phyloP scores from a whole-genome alignment of 1,139 yeast species.

The Pneumocystis wakefieldiae region DNA sequence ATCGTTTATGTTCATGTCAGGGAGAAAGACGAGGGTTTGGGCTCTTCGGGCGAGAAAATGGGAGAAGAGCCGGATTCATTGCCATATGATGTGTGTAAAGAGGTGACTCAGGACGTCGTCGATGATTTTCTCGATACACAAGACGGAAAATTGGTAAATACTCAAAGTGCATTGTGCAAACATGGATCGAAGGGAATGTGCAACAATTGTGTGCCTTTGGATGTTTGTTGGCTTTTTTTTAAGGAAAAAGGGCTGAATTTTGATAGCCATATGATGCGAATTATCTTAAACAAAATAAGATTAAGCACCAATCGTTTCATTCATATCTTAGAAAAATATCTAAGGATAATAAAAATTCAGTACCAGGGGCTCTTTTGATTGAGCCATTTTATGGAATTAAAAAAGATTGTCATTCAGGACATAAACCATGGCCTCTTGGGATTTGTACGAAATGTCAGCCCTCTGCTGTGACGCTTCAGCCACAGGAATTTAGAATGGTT shows the following conservation, averaged over 20 bases:
- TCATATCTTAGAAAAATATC: conserved; percentile 55
- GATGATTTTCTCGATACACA: conserved; percentile 55
- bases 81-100: conserved; percentile 12
- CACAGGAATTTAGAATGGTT: conserved; percentile 85
- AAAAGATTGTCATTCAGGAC: conserved; percentile 59
- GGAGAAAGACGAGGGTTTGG: background rate
- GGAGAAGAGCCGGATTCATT: background rate
- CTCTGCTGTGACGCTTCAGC: conserved; percentile 80
- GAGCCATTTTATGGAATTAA: conserved; percentile 56
- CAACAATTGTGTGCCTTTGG: conserved; percentile 88
- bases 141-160: conserved; percentile 60
- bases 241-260: background rate
- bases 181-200: conserved; percentile 96
- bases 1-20: background rate
- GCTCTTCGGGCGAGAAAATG: background rate
- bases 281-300: conserved; percentile 58
- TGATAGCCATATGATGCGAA: conserved; percentile 65
- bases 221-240: conserved; percentile 21
- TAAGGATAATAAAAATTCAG: conserved; percentile 31
- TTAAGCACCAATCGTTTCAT: conserved; percentile 81
- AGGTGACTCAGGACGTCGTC: conserved; percentile 32
- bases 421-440: conserved; percentile 85
- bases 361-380: conserved; percentile 52
- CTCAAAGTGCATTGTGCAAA: conserved; percentile 50
- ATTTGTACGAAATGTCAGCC: conserved; percentile 98